Evolutionary conservation across 2,329 filamentous ascomycete genomes (phyloP).

Genomic region (Mollisiaceae sp.): DNA sequence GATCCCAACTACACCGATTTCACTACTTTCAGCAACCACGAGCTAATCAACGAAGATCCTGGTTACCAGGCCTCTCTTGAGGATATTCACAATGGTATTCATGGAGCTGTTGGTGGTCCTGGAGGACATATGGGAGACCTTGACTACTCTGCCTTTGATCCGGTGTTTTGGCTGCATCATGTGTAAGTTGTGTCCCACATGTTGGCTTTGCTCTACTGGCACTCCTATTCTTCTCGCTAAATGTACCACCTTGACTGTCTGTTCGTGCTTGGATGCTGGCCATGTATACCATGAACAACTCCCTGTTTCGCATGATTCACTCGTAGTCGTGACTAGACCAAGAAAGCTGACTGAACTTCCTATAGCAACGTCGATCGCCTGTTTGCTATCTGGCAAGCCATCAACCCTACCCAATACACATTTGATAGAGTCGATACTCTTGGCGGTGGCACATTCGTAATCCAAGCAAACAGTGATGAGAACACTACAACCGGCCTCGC

Average conservation of each 20-base stretch:
- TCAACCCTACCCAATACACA: slow-evolving; percentile 73
- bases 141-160: slow-evolving; percentile 78
- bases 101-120: slow-evolving; percentile 56
- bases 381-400: slow-evolving; percentile 76
- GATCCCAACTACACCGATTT: slow-evolving; percentile 67
- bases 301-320: no score
- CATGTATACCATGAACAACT: no score
- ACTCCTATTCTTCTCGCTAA: no score
- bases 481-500: slow-evolving; percentile 63
- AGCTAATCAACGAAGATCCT: slow-evolving; percentile 50
- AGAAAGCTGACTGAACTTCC: not conserved
- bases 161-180: slow-evolving; percentile 52
- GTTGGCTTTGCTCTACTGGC: not conserved
- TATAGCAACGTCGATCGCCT: slow-evolving; percentile 72
- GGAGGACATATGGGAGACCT: slow-evolving; percentile 72
- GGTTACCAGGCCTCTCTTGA: slow-evolving; percentile 50
- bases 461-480: slow-evolving; percentile 57
- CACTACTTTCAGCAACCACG: slow-evolving; percentile 71
- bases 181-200: slow-evolving; percentile 23
- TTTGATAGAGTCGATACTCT: slow-evolving; percentile 53
- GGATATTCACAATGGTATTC: slow-evolving; percentile 66
- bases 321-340: no score
- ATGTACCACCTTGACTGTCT: no score
- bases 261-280: no score
- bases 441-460: slow-evolving; percentile 66